Evolutionary conservation across 495 filamentous ascomycete genomes (phyloP).

Genomic region (Geopyxis carbonaria): DNA sequence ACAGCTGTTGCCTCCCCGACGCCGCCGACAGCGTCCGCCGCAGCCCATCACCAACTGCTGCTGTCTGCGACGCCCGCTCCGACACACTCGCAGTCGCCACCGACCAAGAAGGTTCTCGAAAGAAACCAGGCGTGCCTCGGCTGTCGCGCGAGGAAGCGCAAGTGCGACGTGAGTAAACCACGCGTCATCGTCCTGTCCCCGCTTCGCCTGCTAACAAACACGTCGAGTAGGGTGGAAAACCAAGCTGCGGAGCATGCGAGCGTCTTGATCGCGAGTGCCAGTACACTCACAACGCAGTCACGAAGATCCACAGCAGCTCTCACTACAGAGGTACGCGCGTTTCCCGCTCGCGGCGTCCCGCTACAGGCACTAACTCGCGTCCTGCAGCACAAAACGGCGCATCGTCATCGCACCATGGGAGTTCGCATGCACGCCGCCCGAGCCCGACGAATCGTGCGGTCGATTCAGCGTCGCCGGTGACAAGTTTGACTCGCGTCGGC

Average conservation of each 20-base stretch:
- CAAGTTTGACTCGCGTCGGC: too few species aligned
- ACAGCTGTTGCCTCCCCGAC: too few species aligned
- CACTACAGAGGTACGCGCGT: not conserved
- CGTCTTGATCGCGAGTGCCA: constrained; percentile 19
- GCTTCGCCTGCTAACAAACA: not conserved
- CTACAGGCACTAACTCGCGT: not conserved
- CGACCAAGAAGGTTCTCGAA: constrained; percentile 23
- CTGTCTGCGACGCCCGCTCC: too few species aligned
- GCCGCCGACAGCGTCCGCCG: too few species aligned
- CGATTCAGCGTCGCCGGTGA: too few species aligned
- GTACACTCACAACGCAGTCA: constrained; percentile 19
- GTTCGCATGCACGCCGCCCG: too few species aligned
- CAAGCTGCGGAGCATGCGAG: constrained; percentile 21
- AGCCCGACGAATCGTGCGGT: too few species aligned
- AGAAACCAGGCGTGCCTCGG: constrained; percentile 22
- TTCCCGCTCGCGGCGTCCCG: not conserved
- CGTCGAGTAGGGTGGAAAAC: constrained; percentile 17
- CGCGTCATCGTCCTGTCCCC: not conserved
- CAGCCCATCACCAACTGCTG: too few species aligned
- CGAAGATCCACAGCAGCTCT: constrained; percentile 18
- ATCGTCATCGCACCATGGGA: too few species aligned
- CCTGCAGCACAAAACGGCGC: too few species aligned
- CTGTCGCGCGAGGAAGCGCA: constrained; percentile 22
- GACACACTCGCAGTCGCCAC: not conserved
- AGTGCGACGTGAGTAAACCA: constrained; percentile 19